Conservation (phyloP, 1,284 basidiomycete species). For the Rhizoctonia solani region DNA sequence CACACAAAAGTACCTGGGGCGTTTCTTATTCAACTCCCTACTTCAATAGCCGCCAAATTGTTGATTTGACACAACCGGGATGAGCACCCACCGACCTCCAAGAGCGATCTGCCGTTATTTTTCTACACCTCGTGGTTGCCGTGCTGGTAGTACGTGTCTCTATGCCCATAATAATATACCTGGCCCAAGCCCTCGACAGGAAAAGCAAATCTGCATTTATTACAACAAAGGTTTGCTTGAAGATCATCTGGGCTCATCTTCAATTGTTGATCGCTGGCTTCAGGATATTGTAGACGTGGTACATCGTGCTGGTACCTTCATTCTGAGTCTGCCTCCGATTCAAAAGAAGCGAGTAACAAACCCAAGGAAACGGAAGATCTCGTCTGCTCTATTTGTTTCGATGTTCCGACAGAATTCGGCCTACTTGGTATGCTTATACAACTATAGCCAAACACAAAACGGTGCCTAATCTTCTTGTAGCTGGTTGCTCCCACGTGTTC, state of each 20-base stretch:
- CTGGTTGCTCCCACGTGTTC: slow-evolving; percentile 40
- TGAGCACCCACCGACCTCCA: neutral
- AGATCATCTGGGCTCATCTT: too few relatives aligned
- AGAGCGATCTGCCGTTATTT: slow-evolving; percentile 33
- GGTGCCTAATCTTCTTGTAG: slow-evolving; percentile 9
- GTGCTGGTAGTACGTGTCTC: slow-evolving; percentile 26
- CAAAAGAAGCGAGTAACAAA: slow-evolving; percentile 17
- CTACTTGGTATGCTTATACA: slow-evolving; percentile 35
- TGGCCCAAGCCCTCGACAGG: slow-evolving; percentile 30
- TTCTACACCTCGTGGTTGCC: slow-evolving; percentile 25
- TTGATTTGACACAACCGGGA: neutral
- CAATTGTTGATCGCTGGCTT: neutral
- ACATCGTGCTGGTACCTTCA: slow-evolving; percentile 37
- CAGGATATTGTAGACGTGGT: slow-evolving; percentile 36
- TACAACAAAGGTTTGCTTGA: slow-evolving; percentile 31
- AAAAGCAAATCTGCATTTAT: slow-evolving; percentile 29
- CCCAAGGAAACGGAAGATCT: slow-evolving; percentile 31
- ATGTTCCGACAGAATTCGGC: slow-evolving; percentile 38
- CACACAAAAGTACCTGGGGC: slow-evolving; percentile 6
- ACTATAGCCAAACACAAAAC: neutral
- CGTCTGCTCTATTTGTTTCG: slow-evolving; percentile 39
- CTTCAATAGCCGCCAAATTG: neutral
- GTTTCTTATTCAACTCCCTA: slow-evolving; percentile 1
- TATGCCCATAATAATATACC: slow-evolving; percentile 19
- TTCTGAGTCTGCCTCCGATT: neutral